Evolutionary conservation across 2,329 filamentous ascomycete genomes (phyloP), one percentile per base, ranked within the genome.

Genomic region (Alternaria incomplexa): DNA sequence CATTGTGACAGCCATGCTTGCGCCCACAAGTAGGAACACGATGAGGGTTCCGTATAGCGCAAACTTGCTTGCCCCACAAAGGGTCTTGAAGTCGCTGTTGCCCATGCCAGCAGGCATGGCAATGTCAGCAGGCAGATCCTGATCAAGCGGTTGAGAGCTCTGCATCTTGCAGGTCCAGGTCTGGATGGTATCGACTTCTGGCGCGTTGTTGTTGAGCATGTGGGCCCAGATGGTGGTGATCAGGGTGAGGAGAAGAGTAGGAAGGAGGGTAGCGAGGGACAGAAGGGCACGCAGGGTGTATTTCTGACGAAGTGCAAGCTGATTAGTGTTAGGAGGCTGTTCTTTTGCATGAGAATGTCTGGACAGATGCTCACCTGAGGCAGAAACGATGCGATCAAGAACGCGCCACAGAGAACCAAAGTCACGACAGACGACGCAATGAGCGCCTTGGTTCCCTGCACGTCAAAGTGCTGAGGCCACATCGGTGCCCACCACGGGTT

Each of bases 401-500:
- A 81, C 5, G 73, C 63, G 20, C 69, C 61, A 12, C 81, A 83
- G n/a, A 83, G 66, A 1, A 83, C 64, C 1, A 83, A 47, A 1
- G 82, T 75, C 1, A 79, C 74, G 0, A 75, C 74, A 1, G 76
- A 73, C 3, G 80, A 79, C 1, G 79, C 83, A 32, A 84, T 74
- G 13, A 83, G 63, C 0, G 76, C 76, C 32, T 81, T 79, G 5
- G 83, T 80, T 15, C 83, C 82, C 17, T 78, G 73, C 2, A 78
- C 78, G 45, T 84, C 79, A 66, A 85, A 85, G 69, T 85, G 83
- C 10, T 80, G 77, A 1, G 79, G 80, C 83, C 83, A 85, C 45
- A 85, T 66, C 2, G 82, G 82, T 5, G 84, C 73, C 77, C 83
- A 84, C 82, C 83, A 85, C 23, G 80, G 79, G 65, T 84, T 84